phyloP scores from a whole-genome alignment of 805 yeast species.

The Teunomyces funiuensis region DNA sequence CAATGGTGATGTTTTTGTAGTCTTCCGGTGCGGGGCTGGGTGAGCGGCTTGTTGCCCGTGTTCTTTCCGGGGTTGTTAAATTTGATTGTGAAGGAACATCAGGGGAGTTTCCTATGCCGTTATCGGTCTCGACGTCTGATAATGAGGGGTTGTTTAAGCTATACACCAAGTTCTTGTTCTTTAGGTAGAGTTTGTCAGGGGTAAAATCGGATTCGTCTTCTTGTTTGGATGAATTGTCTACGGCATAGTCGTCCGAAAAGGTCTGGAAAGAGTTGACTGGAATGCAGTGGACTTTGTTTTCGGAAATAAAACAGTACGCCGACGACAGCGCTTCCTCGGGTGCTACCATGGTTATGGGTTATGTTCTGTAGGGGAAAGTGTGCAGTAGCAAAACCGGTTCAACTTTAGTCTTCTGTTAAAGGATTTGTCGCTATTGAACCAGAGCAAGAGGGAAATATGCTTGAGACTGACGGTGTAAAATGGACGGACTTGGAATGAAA shows the following conservation, averaged over 20 bases:
- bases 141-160: constrained; percentile 28
- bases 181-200: constrained; percentile 16
- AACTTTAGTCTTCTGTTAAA: not conserved
- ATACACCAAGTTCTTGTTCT: constrained; percentile 23
- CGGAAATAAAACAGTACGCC: constrained; percentile 25
- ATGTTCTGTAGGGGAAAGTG: not conserved
- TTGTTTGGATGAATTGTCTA: constrained; percentile 4
- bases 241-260: constrained; percentile 5
- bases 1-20: constrained; percentile 10
- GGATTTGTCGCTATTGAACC: not conserved
- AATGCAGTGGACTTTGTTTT: constrained; percentile 25
- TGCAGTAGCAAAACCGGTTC: not conserved
- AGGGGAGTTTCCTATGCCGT: not conserved
- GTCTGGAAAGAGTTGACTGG: constrained; percentile 20
- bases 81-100: not conserved
- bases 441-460: not conserved
- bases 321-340: constrained; percentile 14
- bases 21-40: constrained; percentile 8
- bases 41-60: not conserved
- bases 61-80: not conserved
- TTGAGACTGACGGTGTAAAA: not conserved
- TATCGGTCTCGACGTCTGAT: constrained; percentile 17
- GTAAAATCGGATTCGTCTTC: constrained; percentile 15
- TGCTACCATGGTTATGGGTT: not conserved
- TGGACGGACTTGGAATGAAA: not conserved